A percentile compares a stretch with the other conserved stretches of the same genome.
Evolutionary conservation across 495 filamentous ascomycete species (phyloP).

Genomic region (Penicillium alfredii): DNA sequence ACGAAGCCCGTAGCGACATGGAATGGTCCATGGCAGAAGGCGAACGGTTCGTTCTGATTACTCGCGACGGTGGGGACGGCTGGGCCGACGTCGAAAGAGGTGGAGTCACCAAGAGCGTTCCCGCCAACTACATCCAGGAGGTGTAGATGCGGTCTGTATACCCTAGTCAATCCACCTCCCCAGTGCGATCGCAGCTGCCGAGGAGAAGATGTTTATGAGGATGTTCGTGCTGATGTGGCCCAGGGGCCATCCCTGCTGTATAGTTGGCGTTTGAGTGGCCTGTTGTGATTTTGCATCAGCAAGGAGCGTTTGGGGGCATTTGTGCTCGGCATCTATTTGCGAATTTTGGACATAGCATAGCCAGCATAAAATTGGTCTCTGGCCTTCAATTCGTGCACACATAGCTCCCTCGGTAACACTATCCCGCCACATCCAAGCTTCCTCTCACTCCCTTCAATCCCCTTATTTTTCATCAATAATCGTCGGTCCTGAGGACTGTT

Average conservation of each 20-base stretch:
- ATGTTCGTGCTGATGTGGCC: background rate
- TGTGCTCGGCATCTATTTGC: conserved; percentile 7
- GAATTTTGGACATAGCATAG: conserved; percentile 7
- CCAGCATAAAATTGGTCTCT: background rate
- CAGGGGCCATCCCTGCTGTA: conserved; percentile 1
- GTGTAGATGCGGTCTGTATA: conserved; percentile 35
- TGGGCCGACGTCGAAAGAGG: conserved; percentile 95
- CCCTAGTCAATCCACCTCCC: too few relatives aligned
- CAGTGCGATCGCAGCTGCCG: too few relatives aligned
- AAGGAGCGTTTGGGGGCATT: conserved; percentile 13
- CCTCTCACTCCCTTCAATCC: too few relatives aligned
- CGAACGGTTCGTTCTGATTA: conserved; percentile 84
- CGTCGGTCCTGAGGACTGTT: too few relatives aligned
- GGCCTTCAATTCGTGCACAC: background rate
- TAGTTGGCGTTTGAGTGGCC: conserved; percentile 9
- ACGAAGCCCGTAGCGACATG: conserved; percentile 73
- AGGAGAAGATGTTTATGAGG: background rate
- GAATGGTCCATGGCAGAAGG: conserved; percentile 90
- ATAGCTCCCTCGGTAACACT: too few relatives aligned
- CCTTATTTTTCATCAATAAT: too few relatives aligned
- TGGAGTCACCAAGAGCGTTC: conserved; percentile 86
- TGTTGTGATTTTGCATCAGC: conserved; percentile 20
- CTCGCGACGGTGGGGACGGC: conserved; percentile 79
- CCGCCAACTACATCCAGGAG: conserved; percentile 85
- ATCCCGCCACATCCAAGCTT: too few relatives aligned